phyloP scores from a whole-genome alignment of 2,329 filamentous ascomycete genomes.

The Oidium heveae region DNA sequence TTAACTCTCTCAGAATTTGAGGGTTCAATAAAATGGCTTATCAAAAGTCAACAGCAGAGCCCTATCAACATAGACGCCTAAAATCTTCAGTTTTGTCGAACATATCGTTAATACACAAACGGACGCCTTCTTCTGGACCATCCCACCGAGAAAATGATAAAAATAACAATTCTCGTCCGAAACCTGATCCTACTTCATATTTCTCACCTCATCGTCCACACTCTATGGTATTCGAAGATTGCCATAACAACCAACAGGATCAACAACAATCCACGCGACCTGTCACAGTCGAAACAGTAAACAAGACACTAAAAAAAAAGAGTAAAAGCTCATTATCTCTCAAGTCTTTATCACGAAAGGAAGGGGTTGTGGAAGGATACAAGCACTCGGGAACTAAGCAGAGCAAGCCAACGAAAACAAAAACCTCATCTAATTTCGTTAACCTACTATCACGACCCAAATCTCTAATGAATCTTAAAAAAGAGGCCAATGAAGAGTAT shows the following conservation, averaged over 20 bases:
- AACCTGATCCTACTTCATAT: constrained; percentile 12
- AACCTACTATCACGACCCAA: constrained; percentile 50
- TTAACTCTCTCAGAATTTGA: too few relatives aligned
- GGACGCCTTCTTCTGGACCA: constrained; percentile 10
- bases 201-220: constrained; percentile 16
- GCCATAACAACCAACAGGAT: constrained; percentile 25
- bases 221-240: constrained; percentile 26
- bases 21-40: too few relatives aligned
- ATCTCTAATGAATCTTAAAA: constrained; percentile 41
- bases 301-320: constrained; percentile 19
- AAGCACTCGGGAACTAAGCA: constrained; percentile 20
- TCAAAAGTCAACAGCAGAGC: constrained; percentile 2
- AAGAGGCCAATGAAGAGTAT: constrained; percentile 24
- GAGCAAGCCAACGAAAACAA: constrained; percentile 49
- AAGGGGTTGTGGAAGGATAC: constrained; percentile 10
- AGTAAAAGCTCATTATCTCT: constrained; percentile 20
- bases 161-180: constrained; percentile 7
- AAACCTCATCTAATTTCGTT: constrained; percentile 63
- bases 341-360: constrained; percentile 18
- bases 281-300: not conserved
- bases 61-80: constrained; percentile 10
- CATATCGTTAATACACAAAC: constrained; percentile 14
- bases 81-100: constrained; percentile 12
- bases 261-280: constrained; percentile 12
- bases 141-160: constrained; percentile 6